Base-by-base conservation (phyloP, 768 basidiomycete genomes). In the Kwoniella newhampshirensis region DNA sequence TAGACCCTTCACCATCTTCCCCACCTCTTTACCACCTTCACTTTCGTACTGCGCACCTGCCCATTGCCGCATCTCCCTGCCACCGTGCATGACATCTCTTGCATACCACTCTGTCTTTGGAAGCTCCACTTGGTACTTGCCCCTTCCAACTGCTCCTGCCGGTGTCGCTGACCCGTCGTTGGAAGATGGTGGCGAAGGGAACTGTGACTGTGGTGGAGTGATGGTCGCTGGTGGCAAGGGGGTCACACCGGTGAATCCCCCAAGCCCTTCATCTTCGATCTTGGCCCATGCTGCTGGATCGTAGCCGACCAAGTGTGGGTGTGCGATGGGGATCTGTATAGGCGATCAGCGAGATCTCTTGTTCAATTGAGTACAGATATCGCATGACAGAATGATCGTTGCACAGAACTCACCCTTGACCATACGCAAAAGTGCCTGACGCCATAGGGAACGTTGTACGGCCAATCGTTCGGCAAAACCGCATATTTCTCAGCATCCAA, bases 401-500 rank as follows among this genome's bases (percentile, higher is more conserved):
- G 32, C 13, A 32, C 15, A 32, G 15, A 30, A 58, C 72, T 54
- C 51, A 76, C 75, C 54, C 60, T 66, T 36, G 66, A 73, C 75
- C 75, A 76, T 2, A 76, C 66, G 43, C 68, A 65, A 55, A 60
- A 71, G 43, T 76, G 75, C 41, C 65, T 59, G 0, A 72, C 71
- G 2, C 68, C 75, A 36, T 65, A 58, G 2, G 75, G 75, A 15
- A 67, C 52, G 35, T 66, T 70, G 54, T 76, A 76, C 7, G 75
- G 75, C 75, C 75, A 76, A 56, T 76, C 75, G 44, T 76, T 76
- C 4, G 66, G 62, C 23, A 76, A 54, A 2, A 73, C 66, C 1
- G 71, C 71, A 46, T 67, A 73, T 26, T 63, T 60, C 8, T 58
- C 55, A 4, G 26, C 15, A 42, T 75, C 72, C 1, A 73, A 46